A percentile compares a stretch with the other conserved stretches of the same genome.
Evolutionary conservation across 495 filamentous ascomycete genomes (phyloP).

Genomic region (Podospora pseudoanserina): DNA sequence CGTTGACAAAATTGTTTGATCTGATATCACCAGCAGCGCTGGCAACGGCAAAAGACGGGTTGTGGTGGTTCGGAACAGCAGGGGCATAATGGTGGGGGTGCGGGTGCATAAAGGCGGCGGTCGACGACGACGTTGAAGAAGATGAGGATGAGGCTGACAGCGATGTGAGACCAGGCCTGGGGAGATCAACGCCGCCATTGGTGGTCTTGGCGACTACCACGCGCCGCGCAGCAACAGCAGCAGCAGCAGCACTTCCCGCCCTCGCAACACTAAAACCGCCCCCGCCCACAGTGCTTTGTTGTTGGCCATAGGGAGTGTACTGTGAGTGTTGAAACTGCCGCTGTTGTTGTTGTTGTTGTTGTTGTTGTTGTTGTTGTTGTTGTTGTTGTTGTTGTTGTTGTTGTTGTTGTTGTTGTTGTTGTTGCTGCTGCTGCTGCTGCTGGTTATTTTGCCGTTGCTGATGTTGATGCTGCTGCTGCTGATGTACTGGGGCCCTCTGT

Average conservation of each 20-base stretch:
- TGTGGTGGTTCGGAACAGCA: not conserved
- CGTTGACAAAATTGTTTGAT: not conserved
- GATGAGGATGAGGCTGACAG: slow-evolving; percentile 2
- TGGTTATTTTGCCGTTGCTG: not conserved
- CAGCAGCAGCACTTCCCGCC: not conserved
- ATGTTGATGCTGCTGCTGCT: not conserved
- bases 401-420: not conserved
- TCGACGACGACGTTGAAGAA: slow-evolving; percentile 8
- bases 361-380: slow-evolving; percentile 1
- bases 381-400: not conserved
- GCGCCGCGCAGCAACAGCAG: not conserved
- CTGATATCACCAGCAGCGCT: slow-evolving; percentile 1
- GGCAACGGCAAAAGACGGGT: slow-evolving; percentile 6
- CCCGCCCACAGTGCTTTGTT: not conserved
- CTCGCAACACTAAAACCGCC: not conserved
- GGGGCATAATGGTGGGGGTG: slow-evolving; percentile 13
- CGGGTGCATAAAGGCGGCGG: slow-evolving; percentile 5
- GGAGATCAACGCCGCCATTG: slow-evolving; percentile 13
- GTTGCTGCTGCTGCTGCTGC: not conserved
- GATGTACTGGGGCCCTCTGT: not conserved
- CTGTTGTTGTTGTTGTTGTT: not conserved
- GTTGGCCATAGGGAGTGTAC: not conserved
- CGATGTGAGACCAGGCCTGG: slow-evolving; percentile 9
- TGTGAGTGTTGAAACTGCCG: not conserved
- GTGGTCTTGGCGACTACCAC: slow-evolving; percentile 18